Evolutionary conservation across 2,329 filamentous ascomycete genomes (phyloP).

Genomic region (Thielaviopsis musarum): DNA sequence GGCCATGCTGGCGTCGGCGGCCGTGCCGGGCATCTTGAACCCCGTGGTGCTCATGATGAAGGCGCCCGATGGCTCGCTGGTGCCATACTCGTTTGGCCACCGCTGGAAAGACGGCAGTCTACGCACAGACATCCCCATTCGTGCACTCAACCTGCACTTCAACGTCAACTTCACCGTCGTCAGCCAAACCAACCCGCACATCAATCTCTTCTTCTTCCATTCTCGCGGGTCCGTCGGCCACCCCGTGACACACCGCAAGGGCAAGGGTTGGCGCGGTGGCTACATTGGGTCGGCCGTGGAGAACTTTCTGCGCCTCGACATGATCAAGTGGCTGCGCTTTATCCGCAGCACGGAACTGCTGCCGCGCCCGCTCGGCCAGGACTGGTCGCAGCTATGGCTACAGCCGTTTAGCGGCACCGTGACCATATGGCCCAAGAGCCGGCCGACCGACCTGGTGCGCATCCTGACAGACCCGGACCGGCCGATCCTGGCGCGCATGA

Average conservation of each 20-base stretch:
- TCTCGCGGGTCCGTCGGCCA: constrained; percentile 81
- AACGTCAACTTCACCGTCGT: constrained; percentile 97
- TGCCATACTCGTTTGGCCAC: constrained; percentile 90
- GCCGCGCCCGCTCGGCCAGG: constrained; percentile 76
- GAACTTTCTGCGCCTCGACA: constrained; percentile 88
- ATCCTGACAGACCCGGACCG: constrained; percentile 74
- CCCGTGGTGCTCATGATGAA: constrained; percentile 91
- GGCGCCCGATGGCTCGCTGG: constrained; percentile 55
- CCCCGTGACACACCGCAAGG: constrained; percentile 83
- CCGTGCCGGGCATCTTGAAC: constrained; percentile 89
- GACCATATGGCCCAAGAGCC: constrained; percentile 84
- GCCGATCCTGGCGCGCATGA: constrained; percentile 65
- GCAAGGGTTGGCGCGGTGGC: constrained; percentile 87
- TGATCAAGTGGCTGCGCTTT: constrained; percentile 96
- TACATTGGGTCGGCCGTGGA: constrained; percentile 86
- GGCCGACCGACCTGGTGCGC: constrained; percentile 62
- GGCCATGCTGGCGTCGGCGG: constrained; percentile 82
- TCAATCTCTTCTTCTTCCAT: constrained; percentile 98
- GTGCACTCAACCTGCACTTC: constrained; percentile 87
- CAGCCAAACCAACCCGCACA: constrained; percentile 81
- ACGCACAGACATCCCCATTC: constrained; percentile 87
- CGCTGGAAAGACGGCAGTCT: constrained; percentile 98
- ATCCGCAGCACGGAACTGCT: constrained; percentile 82
- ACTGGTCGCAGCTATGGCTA: constrained; percentile 94
- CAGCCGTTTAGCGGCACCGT: constrained; percentile 90